Evolutionary conservation across 192 early-diverging fungal species (phyloP), one percentile per base, ranked within the genome.

Genomic region (Podila horticola): DNA sequence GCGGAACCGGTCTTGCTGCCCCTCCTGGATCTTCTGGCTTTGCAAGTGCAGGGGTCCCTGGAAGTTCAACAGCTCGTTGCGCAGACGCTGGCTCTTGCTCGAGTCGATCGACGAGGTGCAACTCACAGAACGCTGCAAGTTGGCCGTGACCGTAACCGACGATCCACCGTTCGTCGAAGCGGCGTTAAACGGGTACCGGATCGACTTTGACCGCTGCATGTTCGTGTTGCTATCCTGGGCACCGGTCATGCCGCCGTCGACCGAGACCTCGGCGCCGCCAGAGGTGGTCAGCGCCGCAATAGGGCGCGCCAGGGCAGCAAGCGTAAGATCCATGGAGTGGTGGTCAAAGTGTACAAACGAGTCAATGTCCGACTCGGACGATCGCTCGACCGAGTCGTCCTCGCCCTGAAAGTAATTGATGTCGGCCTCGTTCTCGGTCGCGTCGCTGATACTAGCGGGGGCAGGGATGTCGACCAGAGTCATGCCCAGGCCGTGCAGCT

Each of bases 351-450:
- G 52, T 22, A 55, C 52, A 55, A 55, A 55, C 22, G 52, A 24
- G 22, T 24, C n/a, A 55, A 24, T 22, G 22, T 55, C 52, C 15
- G 41, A 45, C 41, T 15, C 11, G 41, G 41, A 45, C 4, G 41
- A 45, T 8, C 36, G 67, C 26, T 69, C 67, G 20, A 60, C 20
- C 41, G 58, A 33, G 24, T 71, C 59, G 20, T 71, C 48, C 49
- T 62, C 59, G 8, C 41, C 36, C 60, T 60, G 51, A 29, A 71
- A 62, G 41, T 62, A 61, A 6, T 71, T 60, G 19, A 45, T 41
- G 17, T 30, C 51, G 17, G 19, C 59, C 1, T 19, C 26, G 11
- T 4, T 24, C 59, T 31, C 28, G 24, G 41, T 15, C 3, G 41
- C 1, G 15, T 45, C 41, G 15, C 41, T 45, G 41, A 45, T 8